Conservation (phyloP, 2,329 filamentous ascomycete genomes). For the Fusarium anguioides region DNA sequence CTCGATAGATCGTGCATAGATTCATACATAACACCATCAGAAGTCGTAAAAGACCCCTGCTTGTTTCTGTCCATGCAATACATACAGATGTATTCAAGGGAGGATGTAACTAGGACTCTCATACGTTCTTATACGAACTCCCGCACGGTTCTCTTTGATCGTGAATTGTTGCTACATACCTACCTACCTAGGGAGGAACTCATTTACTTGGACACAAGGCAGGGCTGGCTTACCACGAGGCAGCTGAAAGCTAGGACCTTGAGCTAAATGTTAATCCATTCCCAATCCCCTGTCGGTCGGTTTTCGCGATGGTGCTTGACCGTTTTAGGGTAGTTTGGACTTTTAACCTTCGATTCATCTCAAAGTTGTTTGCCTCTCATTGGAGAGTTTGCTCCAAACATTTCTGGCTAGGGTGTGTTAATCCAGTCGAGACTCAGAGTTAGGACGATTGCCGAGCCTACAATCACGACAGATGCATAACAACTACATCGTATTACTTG, state of each 20-base stretch:
- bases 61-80: background rate
- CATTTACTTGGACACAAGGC: background rate
- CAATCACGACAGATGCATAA: constrained; percentile 6
- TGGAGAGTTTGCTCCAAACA: constrained; percentile 18
- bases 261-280: background rate
- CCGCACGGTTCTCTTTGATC: background rate
- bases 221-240: background rate
- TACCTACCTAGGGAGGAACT: background rate
- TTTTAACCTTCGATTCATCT: constrained; percentile 24
- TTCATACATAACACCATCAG: no score
- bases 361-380: background rate
- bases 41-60: background rate
- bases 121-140: background rate
- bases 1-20: background rate
- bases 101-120: background rate
- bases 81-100: background rate
- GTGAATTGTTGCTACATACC: background rate
- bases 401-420: constrained; percentile 5
- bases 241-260: background rate
- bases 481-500: background rate
- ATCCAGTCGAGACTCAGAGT: constrained; percentile 10
- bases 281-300: background rate
- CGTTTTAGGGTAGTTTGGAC: constrained; percentile 6
- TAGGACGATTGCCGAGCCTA: constrained; percentile 6
- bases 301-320: constrained; percentile 21